Evolutionary conservation across 2,329 filamentous ascomycete genomes (phyloP), one percentile per base, ranked within the genome.

Genomic region (Leptodontidium sp.): DNA sequence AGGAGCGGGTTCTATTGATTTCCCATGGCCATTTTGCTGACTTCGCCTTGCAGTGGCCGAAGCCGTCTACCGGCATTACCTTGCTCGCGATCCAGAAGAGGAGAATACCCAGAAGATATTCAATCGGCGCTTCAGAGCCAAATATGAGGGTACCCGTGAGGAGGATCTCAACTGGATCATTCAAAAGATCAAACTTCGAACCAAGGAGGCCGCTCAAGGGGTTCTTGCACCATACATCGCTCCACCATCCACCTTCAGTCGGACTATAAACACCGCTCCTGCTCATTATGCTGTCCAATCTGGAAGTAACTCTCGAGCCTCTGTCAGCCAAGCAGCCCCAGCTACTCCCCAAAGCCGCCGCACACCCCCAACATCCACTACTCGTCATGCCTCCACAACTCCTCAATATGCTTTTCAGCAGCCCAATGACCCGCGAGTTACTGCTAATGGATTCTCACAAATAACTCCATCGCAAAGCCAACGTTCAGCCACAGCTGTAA

Each of bases 61-160:
- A 47, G 62, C 62, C 32, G 62, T 64, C 50, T 64, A 64, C 35
- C 50, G 35, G 11, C 38, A 45, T 35, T 64, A 52, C 32, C 21
- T 64, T 4, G 49, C 49, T 35, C 62, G 62, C 11, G 53, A 38
- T 17, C 49, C 9, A 32, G n/a, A 26, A 32, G n/a, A 40, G 14
- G 40, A 43, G 14, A 64, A 55, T 3, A 35, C 26, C 12, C 35
- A 35, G 38, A 55, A 55, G 38, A 21, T 45, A 17, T 64, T 64
- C 26, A 43, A 24, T 45, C 35, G 62, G 11, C 43, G 21, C 35
- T 57, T 64, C 38, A 21, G 40, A n/a, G 32, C 17, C 2, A 45
- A 29, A n/a, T 64, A 57, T 21, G n/a, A 57, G 5, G 62, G 62
- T 6, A 64, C 62, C 15, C 49, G 50, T 8, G 24, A 29, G 21